Evolutionary conservation across 306 rosid genomes (phyloP), one percentile per base, ranked within the genome.

Genomic region (Hippophae tibetana): DNA sequence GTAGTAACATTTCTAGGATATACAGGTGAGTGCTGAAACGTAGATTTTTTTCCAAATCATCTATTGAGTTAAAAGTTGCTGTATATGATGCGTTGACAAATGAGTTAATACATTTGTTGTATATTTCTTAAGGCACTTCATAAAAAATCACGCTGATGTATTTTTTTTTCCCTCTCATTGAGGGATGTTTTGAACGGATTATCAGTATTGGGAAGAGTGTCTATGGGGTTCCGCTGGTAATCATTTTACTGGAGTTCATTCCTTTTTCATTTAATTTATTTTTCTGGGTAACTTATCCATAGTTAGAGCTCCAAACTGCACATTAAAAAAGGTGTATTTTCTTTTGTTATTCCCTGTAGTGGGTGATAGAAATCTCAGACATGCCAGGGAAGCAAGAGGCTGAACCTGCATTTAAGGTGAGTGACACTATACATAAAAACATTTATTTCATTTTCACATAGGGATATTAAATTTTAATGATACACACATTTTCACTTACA

Each of bases 341-440:
- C 62, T 52, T 72, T 60, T 60, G 6, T 61, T 12, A 46, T 70
- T 73, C 46, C 54, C 14, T 67, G 65, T 66, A 92, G 98, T 87
- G 84, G 98, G 98, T 80, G 57, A 92, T 92, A 62, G 98, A 92
- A 84, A 87, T 92, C 77, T 87, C 98, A 62, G 96, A 92, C 84
- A 87, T 81, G 79, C 89, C 96, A 1, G 96, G 98, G 49, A 78
- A 79, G 69, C 84, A 83, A 74, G 98, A 92, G 74, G 66, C 85
- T 49, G 81, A 92, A 69, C 95, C 98, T 74, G 93, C 98, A 53
- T 92, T 92, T 78, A 92, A 92, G 96, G 98, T 77, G 75, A 83
- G 66, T 74, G 64, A 47, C 76, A 47, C 64, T 47, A 38, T 52
- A 60, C 54, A 60, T 72, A 9, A 8, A 23, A 48, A 40, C 40